Base-by-base conservation (phyloP, 306 rosid genomes). In the Quercus gilva region DNA sequence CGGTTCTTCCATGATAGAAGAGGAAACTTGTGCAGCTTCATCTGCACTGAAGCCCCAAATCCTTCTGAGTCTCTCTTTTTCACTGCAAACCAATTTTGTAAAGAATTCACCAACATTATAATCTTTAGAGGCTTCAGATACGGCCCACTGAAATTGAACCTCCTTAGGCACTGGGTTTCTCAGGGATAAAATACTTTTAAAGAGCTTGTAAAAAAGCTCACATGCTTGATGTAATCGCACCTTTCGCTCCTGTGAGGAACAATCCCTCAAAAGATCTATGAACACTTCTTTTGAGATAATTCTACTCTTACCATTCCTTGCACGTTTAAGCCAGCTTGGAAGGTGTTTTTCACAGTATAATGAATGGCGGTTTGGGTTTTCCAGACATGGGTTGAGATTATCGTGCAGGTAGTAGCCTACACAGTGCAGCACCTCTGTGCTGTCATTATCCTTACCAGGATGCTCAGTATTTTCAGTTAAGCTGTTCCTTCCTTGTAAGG, bases 241-340 rank as follows among this genome's bases (percentile, higher is more conserved):
- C 90, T 89, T 96, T 75, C 83, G 82, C 88, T 91, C 97, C 83
- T 65, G 68, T n/a, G 89, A 80, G 81, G 43, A 74, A 80, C 96
- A 96, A 68, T 80, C 93, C 80, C 64, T 86, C 89, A 91, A 86
- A 86, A 96, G 96, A 69, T 96, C 98, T n/a, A 88, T 75, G 78
- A 90, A 96, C 75, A 93, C 95, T 82, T 96, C 99, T 86, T 91
- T 93, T 57, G 99, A 93, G 79, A 96, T 80, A 75, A 96, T 94
- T 85, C 97, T 93, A 88, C 97, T 88, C 90, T 91, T 96, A 71
- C 98, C 99, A 80, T 96, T 95, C 88, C 99, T 90, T 21, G 99
- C 99, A 78, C 99, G 96, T 84, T 96, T 96, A 75, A 92, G 98
- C 97, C 99, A 96, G 79, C 97, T 96, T 51, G 99, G 99, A 68